phyloP scores from a whole-genome alignment of 1,139 yeast species.

The Scheffersomyces illinoinensis region DNA sequence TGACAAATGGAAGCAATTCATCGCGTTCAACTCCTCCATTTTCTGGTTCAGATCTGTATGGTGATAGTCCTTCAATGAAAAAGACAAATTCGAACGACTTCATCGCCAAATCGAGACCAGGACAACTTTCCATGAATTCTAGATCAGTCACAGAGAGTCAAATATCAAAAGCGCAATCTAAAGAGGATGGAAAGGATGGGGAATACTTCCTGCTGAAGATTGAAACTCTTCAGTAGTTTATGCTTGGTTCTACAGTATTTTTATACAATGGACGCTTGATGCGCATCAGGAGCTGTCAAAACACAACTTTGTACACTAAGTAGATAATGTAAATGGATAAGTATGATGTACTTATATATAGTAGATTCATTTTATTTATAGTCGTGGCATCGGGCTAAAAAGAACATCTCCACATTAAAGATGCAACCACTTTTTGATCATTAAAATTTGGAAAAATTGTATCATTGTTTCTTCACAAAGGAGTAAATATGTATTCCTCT shows the following conservation, averaged over 20 bases:
- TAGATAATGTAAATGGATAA: neutral
- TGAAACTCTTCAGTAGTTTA: neutral
- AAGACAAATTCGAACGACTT: slow-evolving; percentile 31
- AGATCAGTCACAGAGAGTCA: slow-evolving; percentile 40
- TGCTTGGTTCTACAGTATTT: neutral
- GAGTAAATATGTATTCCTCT: neutral
- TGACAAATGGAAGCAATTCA: slow-evolving; percentile 4
- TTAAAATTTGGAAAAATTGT: neutral
- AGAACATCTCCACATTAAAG: neutral
- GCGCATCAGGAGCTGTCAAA: too few relatives aligned
- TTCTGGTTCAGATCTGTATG: neutral
- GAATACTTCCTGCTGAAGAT: neutral
- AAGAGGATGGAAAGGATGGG: slow-evolving; percentile 7
- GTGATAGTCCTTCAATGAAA: slow-evolving; percentile 20
- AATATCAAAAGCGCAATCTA: slow-evolving; percentile 9
- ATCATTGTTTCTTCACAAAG: neutral
- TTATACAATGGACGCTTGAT: neutral
- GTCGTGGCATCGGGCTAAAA: neutral
- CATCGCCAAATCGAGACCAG: slow-evolving; percentile 27
- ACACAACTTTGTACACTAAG: neutral
- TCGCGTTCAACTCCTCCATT: slow-evolving; percentile 15
- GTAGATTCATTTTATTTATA: neutral
- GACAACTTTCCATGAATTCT: slow-evolving; percentile 28
- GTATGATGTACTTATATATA: neutral
- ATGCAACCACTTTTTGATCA: neutral